phyloP scores from a whole-genome alignment of 805 yeast species.

The Cyberlindnera euphorbiae region DNA sequence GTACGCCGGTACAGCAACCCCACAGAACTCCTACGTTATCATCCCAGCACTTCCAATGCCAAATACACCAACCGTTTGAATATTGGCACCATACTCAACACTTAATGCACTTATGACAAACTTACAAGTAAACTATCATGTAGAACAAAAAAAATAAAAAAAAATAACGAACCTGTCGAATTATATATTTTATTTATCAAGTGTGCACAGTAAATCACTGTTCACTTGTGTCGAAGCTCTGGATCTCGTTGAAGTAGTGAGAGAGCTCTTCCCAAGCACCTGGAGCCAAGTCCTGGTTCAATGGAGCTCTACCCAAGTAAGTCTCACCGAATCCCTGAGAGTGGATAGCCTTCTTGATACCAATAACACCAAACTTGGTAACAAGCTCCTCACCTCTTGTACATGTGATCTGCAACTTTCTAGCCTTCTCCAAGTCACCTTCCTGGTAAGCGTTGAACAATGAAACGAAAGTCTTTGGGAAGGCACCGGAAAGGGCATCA shows the following conservation, averaged over 20 bases:
- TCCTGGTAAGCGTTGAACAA: slow-evolving; percentile 34
- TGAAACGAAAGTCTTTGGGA: slow-evolving; percentile 43
- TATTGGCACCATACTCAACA: too few species aligned
- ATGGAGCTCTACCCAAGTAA: slow-evolving; percentile 42
- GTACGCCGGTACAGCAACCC: slow-evolving; percentile 55
- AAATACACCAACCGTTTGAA: slow-evolving; percentile 31
- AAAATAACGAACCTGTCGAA: background rate
- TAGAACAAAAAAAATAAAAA: background rate
- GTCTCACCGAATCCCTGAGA: slow-evolving; percentile 40
- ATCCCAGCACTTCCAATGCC: slow-evolving; percentile 54
- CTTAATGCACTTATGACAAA: background rate
- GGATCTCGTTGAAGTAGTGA: slow-evolving; percentile 13
- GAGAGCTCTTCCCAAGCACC: slow-evolving; percentile 27
- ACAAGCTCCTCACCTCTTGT: slow-evolving; percentile 38
- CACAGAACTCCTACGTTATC: slow-evolving; percentile 53
- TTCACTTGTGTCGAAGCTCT: slow-evolving; percentile 17
- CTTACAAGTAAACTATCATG: too few species aligned
- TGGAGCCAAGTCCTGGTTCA: slow-evolving; percentile 34
- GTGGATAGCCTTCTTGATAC: slow-evolving; percentile 41
- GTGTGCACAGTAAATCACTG: slow-evolving; percentile 19
- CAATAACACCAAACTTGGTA: slow-evolving; percentile 41
- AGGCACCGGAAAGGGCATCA: slow-evolving; percentile 49
- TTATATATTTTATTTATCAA: background rate
- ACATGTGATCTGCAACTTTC: slow-evolving; percentile 36
- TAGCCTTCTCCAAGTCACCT: slow-evolving; percentile 40